phyloP scores from a whole-genome alignment of 768 basidiomycete genomes.

The Pleurotus ostreatus region DNA sequence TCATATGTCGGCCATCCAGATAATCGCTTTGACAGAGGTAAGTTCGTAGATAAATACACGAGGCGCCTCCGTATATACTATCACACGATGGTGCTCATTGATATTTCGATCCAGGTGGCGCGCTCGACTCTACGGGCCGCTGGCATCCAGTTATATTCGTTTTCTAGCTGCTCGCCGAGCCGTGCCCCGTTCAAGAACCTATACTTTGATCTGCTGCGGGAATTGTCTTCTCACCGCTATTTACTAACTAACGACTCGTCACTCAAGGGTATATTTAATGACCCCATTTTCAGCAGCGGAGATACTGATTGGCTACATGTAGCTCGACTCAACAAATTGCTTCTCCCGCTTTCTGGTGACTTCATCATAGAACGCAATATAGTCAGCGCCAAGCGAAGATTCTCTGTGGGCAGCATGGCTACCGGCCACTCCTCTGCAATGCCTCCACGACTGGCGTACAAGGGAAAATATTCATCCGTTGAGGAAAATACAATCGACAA shows the following conservation, averaged over 20 bases:
- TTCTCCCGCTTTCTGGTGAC: slow-evolving; percentile 30
- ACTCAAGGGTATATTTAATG: slow-evolving; percentile 26
- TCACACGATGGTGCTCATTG: background rate
- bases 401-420: background rate
- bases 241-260: slow-evolving; percentile 21
- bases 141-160: slow-evolving; percentile 40
- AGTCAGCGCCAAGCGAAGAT: slow-evolving; percentile 3
- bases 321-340: slow-evolving; percentile 26
- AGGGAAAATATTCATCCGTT: slow-evolving; percentile 1
- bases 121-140: slow-evolving; percentile 39
- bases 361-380: slow-evolving; percentile 19
- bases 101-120: slow-evolving; percentile 32
- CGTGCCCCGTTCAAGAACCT: slow-evolving; percentile 39
- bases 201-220: slow-evolving; percentile 45
- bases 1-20: slow-evolving; percentile 24
- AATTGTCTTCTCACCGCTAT: slow-evolving; percentile 31
- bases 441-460: slow-evolving; percentile 2
- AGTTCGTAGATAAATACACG: slow-evolving; percentile 9
- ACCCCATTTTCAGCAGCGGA: background rate
- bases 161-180: slow-evolving; percentile 38
- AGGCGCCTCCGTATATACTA: too few species aligned
- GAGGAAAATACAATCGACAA: background rate
- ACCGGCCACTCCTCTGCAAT: background rate
- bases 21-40: slow-evolving; percentile 52
- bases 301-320: background rate